phyloP scores from a whole-genome alignment of 176 grass and related monocot species.

The Rhynchospora breviuscula region DNA sequence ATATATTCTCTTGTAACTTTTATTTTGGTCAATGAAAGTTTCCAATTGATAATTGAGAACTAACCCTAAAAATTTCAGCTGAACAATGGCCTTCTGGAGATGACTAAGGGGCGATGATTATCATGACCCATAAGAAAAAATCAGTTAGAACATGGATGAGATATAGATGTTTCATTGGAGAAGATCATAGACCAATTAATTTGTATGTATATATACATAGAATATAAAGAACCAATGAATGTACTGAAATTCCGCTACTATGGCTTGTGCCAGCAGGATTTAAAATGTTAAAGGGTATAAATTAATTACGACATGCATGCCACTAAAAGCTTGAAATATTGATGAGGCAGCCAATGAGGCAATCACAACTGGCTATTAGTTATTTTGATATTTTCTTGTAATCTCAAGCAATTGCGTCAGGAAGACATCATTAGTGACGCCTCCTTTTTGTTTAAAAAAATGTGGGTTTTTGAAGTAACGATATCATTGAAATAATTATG shows the following conservation, averaged over 20 bases:
- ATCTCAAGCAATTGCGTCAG: background rate
- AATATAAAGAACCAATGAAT: background rate
- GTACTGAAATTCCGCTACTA: background rate
- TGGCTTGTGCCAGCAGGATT: background rate
- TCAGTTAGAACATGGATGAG: background rate
- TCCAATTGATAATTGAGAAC: too few relatives aligned
- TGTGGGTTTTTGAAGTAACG: too few relatives aligned
- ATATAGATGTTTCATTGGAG: background rate
- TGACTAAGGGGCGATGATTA: background rate
- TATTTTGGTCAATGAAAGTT: too few relatives aligned
- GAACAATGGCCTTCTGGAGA: background rate
- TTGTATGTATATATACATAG: background rate
- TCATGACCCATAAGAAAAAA: background rate
- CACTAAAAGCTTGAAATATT: background rate
- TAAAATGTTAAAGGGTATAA: background rate
- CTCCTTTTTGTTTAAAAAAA: background rate
- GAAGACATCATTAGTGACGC: background rate
- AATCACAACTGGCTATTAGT: background rate
- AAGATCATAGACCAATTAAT: constrained; percentile 1
- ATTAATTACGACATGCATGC: constrained; percentile 1
- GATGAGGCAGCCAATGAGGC: background rate
- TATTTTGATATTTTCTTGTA: background rate
- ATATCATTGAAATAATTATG: too few relatives aligned
- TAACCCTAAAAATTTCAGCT: background rate
- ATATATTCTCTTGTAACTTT: too few relatives aligned